Base-by-base conservation (phyloP, 1,284 basidiomycete species). In the Cryptococcus depauperatus region DNA sequence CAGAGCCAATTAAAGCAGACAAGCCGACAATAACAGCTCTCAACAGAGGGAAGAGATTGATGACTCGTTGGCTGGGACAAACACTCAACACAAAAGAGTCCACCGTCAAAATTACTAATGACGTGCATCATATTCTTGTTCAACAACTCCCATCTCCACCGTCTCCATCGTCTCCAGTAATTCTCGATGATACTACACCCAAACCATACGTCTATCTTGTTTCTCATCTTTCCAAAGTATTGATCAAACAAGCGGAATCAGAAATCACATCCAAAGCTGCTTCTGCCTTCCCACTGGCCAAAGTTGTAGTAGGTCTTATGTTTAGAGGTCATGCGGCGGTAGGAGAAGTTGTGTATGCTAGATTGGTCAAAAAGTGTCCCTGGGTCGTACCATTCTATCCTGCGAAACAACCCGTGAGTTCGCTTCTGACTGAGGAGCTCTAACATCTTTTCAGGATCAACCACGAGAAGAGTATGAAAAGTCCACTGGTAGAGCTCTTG, bases 211-310 rank as follows among this genome's bases (percentile, higher is more conserved):
- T 76, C 39, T 87, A 89, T 55, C 77, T 85, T 14, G 77, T 93
- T 21, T 92, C 87, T 21, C 85, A 91, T 18, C 77, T 95, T 19
- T 75, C 87, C 43, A 98, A 97, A 64, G 77, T 82, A 29, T 80
- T 98, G 47, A 80, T 97, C 35, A 77, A 85, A 28, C 95, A 97
- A 74, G 91, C 92, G 6, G 91, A 96, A 71, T 85, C 83, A 0
- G 93, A 98, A 69, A 88, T 96, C 5, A 81, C 85, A 2, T 90
- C 89, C 2, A 87, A 92, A 68, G 82, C 85, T 56, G 80, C 81
- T 29, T 84, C 84, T 8, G 91, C 90, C 0, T 77, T 79, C 37
- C 92, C 93, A 0, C 76, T 97, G 9, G 88, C 85, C 0, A 77
- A 80, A 22, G 79, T 96, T 4, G 74, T 85, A 1, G 74, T 83